phyloP scores from a whole-genome alignment of 2,329 filamentous ascomycete species.

The Pezizomycotina sp. region DNA sequence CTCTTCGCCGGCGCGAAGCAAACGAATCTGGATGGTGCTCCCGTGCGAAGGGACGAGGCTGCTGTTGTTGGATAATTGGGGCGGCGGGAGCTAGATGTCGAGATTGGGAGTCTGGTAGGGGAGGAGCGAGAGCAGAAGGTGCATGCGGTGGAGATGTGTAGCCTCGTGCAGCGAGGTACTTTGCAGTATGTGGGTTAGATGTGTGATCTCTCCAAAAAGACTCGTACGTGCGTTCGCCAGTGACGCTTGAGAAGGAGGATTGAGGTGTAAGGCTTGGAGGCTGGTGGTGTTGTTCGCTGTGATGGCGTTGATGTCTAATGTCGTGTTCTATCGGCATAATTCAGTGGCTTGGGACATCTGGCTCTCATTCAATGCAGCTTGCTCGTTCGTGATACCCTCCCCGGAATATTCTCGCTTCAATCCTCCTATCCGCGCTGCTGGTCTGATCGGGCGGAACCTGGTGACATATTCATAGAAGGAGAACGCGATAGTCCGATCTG shows the following conservation, averaged over 20 bases:
- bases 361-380: conserved; percentile 25
- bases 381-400: conserved; percentile 10
- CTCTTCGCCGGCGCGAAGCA: conserved; percentile 9
- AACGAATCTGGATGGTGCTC: conserved; percentile 7
- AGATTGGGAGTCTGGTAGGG: too few species aligned
- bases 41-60: conserved; percentile 9
- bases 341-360: too few species aligned
- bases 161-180: conserved; percentile 16
- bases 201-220: conserved; percentile 22
- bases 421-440: too few species aligned
- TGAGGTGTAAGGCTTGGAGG: too few species aligned
- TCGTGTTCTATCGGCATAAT: too few species aligned
- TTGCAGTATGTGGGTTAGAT: conserved; percentile 19
- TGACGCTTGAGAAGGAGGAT: too few species aligned
- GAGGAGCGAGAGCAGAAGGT: too few species aligned
- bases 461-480: conserved; percentile 8
- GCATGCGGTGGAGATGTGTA: conserved; percentile 11
- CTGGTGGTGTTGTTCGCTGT: too few species aligned
- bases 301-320: too few species aligned
- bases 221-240: conserved; percentile 20
- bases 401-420: conserved; percentile 14
- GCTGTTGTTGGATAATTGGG: conserved; percentile 15
- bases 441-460: too few species aligned
- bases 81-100: conserved; percentile 15
- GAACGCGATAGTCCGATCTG: conserved; percentile 16